Conservation (phyloP, 192 early-diverging fungal species). For the Backusella macrospora region DNA sequence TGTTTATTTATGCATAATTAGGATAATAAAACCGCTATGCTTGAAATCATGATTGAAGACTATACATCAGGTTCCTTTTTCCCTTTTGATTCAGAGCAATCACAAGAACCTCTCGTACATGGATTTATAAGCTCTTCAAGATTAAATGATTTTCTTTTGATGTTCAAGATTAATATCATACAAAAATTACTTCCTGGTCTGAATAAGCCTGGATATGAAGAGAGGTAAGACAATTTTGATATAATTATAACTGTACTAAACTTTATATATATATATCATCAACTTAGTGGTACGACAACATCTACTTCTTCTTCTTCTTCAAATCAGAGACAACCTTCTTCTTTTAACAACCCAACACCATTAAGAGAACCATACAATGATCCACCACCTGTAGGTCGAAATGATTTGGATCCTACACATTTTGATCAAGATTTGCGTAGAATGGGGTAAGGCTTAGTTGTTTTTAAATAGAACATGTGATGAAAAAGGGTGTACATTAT, state of each 20-base stretch:
- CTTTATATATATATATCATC: not conserved
- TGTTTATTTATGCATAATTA: conserved; percentile 23
- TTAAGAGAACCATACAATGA: not conserved
- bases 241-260: not conserved
- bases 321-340: not conserved
- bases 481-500: too few species aligned
- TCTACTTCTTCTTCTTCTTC: not conserved
- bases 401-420: conserved; percentile 69
- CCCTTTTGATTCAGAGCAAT: conserved; percentile 41
- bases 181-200: conserved; percentile 69
- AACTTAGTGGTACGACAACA: too few species aligned
- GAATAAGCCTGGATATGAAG: conserved; percentile 74
- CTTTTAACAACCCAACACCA: not conserved
- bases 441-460: conserved; percentile 40
- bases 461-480: too few species aligned
- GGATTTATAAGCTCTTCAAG: conserved; percentile 61
- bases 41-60: conserved; percentile 50
- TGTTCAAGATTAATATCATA: conserved; percentile 66
- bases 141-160: conserved; percentile 61
- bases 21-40: conserved; percentile 53
- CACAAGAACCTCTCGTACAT: conserved; percentile 44
- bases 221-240: conserved; percentile 21
- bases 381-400: conserved; percentile 65
- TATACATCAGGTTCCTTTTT: conserved; percentile 57
- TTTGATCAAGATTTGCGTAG: conserved; percentile 49